Evolutionary conservation across 139 green algal genomes (phyloP).

Genomic region (Chlamydomonas incerta): DNA sequence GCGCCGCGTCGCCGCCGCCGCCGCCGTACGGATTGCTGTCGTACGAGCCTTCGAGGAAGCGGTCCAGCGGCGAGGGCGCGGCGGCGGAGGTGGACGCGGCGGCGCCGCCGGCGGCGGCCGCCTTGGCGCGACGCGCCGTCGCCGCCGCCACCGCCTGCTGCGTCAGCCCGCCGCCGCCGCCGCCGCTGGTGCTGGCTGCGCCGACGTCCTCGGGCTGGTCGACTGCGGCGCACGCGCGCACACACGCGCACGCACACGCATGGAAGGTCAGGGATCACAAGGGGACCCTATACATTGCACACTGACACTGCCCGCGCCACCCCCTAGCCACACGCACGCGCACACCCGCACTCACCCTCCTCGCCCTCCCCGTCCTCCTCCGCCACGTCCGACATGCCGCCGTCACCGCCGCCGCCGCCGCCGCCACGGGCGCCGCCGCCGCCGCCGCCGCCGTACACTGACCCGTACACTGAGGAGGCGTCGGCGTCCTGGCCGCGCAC

Average conservation of each 20-base stretch:
- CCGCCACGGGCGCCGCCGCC: slow-evolving; percentile 37
- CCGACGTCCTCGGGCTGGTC: slow-evolving; percentile 20
- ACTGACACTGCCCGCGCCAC: too few species aligned
- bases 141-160: not conserved
- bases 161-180: not conserved
- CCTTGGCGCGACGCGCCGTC: not conserved
- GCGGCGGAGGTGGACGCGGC: not conserved
- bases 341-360: not conserved
- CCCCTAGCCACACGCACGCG: too few species aligned
- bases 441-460: not conserved
- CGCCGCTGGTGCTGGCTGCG: not conserved
- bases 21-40: slow-evolving; percentile 27
- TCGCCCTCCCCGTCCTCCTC: slow-evolving; percentile 13
- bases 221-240: not conserved
- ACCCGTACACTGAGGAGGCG: not conserved
- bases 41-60: slow-evolving; percentile 54
- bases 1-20: not conserved
- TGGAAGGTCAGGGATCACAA: too few species aligned
- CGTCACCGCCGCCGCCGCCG: not conserved
- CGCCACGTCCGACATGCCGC: not conserved
- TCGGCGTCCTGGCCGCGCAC: slow-evolving; percentile 38
- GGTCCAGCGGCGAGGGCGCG: slow-evolving; percentile 41
- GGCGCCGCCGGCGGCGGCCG: not conserved
- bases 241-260: not conserved
- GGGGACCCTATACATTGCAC: too few species aligned